Evolutionary conservation across 169 alveolate species (phyloP).

Genomic region (Eimeria sp.): DNA sequence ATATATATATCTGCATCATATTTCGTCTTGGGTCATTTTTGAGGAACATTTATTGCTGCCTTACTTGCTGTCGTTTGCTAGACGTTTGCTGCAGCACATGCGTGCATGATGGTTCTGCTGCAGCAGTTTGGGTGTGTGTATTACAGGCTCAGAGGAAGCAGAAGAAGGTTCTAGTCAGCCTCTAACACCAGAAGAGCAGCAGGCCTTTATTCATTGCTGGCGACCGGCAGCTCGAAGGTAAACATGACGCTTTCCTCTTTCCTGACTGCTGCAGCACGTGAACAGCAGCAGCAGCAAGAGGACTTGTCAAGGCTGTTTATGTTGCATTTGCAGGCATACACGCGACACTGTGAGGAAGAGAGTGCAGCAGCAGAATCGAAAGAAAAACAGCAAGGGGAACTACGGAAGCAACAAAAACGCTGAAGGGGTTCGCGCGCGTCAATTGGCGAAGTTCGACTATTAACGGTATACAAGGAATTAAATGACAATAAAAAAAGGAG

Average conservation of each 20-base stretch:
- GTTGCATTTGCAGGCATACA: constrained; percentile 41
- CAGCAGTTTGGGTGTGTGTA: too few relatives aligned
- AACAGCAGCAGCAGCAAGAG: background rate
- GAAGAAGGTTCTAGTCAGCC: background rate
- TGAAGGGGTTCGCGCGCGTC: constrained; percentile 43
- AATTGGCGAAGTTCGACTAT: constrained; percentile 45
- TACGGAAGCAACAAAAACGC: constrained; percentile 75
- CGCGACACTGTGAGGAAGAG: constrained; percentile 68
- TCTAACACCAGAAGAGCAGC: constrained; percentile 29
- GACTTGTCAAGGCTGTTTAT: background rate
- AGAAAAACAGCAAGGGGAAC: constrained; percentile 61
- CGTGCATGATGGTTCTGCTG: background rate
- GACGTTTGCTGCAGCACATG: background rate
- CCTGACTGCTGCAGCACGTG: constrained; percentile 11
- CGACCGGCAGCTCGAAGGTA: constrained; percentile 55
- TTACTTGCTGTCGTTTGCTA: background rate
- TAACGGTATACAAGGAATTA: background rate
- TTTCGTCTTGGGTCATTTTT: too few relatives aligned
- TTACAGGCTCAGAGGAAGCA: background rate
- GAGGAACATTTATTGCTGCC: too few relatives aligned
- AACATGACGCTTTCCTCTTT: too few relatives aligned
- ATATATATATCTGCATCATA: too few relatives aligned
- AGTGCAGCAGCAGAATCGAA: constrained; percentile 59
- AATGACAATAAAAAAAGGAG: too few relatives aligned
- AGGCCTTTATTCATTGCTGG: constrained; percentile 54